phyloP scores from a whole-genome alignment of 306 rosid genomes.

The Cicer cuneatum region DNA sequence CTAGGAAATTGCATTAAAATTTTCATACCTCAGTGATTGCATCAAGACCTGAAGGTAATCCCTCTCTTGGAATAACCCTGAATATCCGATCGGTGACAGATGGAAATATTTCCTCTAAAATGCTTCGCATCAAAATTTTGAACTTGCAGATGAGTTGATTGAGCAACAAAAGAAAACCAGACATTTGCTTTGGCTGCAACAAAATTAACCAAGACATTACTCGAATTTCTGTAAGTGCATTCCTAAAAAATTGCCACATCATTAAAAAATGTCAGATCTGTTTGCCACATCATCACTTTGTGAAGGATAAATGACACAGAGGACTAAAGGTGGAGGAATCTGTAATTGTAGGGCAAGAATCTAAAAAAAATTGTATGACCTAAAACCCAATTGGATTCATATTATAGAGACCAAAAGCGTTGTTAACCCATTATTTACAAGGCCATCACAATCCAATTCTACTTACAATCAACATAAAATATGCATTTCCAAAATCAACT shows the following conservation, averaged over 20 bases:
- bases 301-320: too few relatives aligned
- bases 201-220: conserved; percentile 40
- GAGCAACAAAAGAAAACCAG: conserved; percentile 75
- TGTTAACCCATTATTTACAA: not conserved
- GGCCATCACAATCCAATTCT: conserved; percentile 34
- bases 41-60: conserved; percentile 80
- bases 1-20: conserved; percentile 17
- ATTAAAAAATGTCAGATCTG: too few relatives aligned
- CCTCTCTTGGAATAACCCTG: conserved; percentile 74
- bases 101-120: conserved; percentile 88
- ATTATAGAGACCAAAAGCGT: too few relatives aligned
- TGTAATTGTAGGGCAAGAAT: too few relatives aligned
- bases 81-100: conserved; percentile 75
- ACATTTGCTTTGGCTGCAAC: conserved; percentile 92
- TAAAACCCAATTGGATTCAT: too few relatives aligned
- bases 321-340: too few relatives aligned
- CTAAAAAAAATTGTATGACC: too few relatives aligned
- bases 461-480: not conserved
- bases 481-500: conserved; percentile 16
- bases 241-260: too few relatives aligned
- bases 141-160: conserved; percentile 97
- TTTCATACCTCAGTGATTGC: conserved; percentile 81
- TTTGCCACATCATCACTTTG: too few relatives aligned
- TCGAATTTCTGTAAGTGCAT: not conserved
- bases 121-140: conserved; percentile 67